Percentiles rank a stretch among this genome's conserved stretches.
phyloP scores from a whole-genome alignment of 345 rosid species.

The Salix udensis region DNA sequence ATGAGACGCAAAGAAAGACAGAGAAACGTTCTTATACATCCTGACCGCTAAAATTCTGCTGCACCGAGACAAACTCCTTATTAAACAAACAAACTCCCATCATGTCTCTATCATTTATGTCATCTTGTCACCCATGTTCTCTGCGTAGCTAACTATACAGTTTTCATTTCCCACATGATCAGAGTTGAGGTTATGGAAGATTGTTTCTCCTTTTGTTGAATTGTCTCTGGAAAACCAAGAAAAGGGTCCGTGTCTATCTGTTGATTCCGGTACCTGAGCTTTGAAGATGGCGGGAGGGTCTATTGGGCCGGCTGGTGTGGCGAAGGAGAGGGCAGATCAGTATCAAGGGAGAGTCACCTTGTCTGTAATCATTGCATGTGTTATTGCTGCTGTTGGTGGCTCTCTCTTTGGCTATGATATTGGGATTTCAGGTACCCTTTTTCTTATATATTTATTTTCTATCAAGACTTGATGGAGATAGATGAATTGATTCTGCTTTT shows the following conservation, averaged over 20 bases:
- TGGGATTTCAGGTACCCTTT: slow-evolving; percentile 69
- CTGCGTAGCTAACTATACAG: background rate
- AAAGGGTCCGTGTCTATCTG: background rate
- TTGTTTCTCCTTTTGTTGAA: background rate
- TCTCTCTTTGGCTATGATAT: slow-evolving; percentile 87
- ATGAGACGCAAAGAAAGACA: too few relatives aligned
- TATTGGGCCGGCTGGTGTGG: slow-evolving; percentile 65
- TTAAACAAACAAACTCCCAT: too few relatives aligned
- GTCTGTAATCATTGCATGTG: slow-evolving; percentile 63
- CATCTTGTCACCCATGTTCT: background rate
- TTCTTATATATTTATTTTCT: background rate
- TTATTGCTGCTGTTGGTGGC: slow-evolving; percentile 82
- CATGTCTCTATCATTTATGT: too few relatives aligned
- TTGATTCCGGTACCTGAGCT: background rate
- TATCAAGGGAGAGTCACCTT: slow-evolving; percentile 74
- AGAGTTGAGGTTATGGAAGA: background rate
- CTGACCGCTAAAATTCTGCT: too few relatives aligned
- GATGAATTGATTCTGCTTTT: background rate
- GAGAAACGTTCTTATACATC: too few relatives aligned
- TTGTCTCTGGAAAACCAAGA: background rate
- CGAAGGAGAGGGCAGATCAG: slow-evolving; percentile 75
- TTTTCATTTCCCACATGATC: background rate
- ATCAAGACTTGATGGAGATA: background rate
- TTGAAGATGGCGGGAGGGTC: slow-evolving; percentile 78
- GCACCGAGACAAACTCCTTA: too few relatives aligned